Base-by-base conservation (phyloP, 345 rosid species). In the Excoecaria cochinchinensis region DNA sequence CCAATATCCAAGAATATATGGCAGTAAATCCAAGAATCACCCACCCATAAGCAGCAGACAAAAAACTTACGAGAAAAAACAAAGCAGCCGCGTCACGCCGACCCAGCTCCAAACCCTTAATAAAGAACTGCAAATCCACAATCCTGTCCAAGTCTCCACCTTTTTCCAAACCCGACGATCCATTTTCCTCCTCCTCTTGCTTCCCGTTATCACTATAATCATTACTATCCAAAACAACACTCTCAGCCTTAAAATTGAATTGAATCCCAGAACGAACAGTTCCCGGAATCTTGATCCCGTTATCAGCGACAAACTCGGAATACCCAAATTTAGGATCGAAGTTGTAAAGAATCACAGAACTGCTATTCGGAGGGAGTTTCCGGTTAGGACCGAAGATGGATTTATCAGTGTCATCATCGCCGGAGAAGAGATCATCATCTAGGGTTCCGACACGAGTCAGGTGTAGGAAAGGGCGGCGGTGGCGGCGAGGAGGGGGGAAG, bases 41-140 rank as follows among this genome's bases (percentile, higher is more conserved):
- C 97, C 95, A 92, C 8, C 97, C 97, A 82, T 95, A 95, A 42
- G 97, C 95, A 5, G 93, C 93, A 38, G 95, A 91, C 59, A 95
- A 71, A 73, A 91, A 90, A 79, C 89, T 92, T 60, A 91, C 88
- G 12, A 95, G 82, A 69, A 87, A 87, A 68, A 90, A 86, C 80
- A 95, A 80, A 17, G 94, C 84, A 10, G 91, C 90, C 0, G 92
- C 90, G 61, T 92, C 99, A 1, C 84, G 89, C 15, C 84, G 86
- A 21, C 94, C 97, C 22, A 91, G 63, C 85, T 85, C 95, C 62
- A 94, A 80, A 16, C 95, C 92, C 77, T 85, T 94, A 4, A 90
- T 73, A 36, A 92, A 81, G 77, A 89, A 74, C 47, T 84, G 90
- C 77, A 89, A 85, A 81, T 92, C 97, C 68, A 81, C 76, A 56